phyloP scores from a whole-genome alignment of 2,329 filamentous ascomycete species.

The Knufia petricola region DNA sequence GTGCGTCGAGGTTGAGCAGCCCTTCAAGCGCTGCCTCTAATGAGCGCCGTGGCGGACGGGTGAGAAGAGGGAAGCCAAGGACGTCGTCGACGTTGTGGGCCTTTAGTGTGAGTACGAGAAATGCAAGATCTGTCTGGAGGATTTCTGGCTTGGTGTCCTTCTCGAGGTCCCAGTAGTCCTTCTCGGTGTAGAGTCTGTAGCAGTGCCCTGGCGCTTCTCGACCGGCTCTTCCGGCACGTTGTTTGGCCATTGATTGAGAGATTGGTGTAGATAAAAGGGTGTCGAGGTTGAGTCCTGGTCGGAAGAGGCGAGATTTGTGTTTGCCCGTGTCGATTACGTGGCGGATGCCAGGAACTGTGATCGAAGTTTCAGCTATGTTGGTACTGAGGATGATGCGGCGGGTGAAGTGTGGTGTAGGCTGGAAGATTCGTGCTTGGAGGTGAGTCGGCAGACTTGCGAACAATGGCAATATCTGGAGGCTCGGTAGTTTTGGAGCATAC shows the following conservation, averaged over 20 bases:
- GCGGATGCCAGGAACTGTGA: slow-evolving; percentile 86
- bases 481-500: slow-evolving; percentile 16
- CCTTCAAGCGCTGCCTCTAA: slow-evolving; percentile 75
- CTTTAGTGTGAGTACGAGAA: slow-evolving; percentile 86
- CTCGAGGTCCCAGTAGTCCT: slow-evolving; percentile 59
- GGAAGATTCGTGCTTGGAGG: slow-evolving; percentile 78
- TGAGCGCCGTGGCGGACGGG: slow-evolving; percentile 64
- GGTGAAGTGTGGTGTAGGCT: slow-evolving; percentile 61
- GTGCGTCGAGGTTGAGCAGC: slow-evolving; percentile 65
- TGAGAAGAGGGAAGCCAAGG: slow-evolving; percentile 73
- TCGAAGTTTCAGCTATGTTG: slow-evolving; percentile 97
- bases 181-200: slow-evolving; percentile 77
- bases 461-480: slow-evolving; percentile 62
- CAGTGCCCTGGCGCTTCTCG: slow-evolving; percentile 87
- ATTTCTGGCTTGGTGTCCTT: slow-evolving; percentile 80
- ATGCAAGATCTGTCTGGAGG: slow-evolving; percentile 74
- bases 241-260: slow-evolving; percentile 85
- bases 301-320: slow-evolving; percentile 87
- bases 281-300: slow-evolving; percentile 73
- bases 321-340: slow-evolving; percentile 91
- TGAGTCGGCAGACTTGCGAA: slow-evolving; percentile 84
- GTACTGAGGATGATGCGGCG: slow-evolving; percentile 87
- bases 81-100: slow-evolving; percentile 78
- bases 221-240: slow-evolving; percentile 82
- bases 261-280: slow-evolving; percentile 84